Conservation (phyloP, 768 basidiomycete species). For the Mycena pura region DNA sequence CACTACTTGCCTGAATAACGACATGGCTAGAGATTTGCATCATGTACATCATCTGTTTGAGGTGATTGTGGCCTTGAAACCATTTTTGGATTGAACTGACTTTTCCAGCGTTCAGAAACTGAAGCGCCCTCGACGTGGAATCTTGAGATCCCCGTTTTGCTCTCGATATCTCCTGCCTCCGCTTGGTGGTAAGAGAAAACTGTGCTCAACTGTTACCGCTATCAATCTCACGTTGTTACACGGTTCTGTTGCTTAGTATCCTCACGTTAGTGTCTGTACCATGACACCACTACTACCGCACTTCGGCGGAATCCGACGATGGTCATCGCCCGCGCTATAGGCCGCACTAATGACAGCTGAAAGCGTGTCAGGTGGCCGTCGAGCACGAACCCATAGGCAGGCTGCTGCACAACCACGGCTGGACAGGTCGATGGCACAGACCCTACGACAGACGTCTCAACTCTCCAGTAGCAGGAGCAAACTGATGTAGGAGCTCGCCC, state of each 20-base stretch:
- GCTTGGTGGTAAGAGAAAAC: constrained; percentile 11
- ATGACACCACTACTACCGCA: not conserved
- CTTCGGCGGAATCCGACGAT: constrained; percentile 2
- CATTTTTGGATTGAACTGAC: not conserved
- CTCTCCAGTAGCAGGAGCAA: no score
- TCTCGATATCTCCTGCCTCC: constrained; percentile 13
- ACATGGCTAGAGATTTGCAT: not conserved
- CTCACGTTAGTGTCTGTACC: constrained; percentile 4
- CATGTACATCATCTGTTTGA: constrained; percentile 2
- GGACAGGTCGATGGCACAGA: no score
- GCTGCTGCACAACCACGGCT: not conserved
- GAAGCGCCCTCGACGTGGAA: constrained; percentile 2
- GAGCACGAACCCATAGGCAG: not conserved
- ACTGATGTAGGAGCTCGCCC: no score
- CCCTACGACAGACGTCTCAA: no score
- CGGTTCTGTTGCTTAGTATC: not conserved
- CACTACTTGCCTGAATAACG: not conserved
- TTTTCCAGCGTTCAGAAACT: not conserved
- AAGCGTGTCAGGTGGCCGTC: not conserved
- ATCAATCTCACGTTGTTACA: not conserved
- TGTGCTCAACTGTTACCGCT: not conserved
- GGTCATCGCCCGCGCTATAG: constrained; percentile 1
- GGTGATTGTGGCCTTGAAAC: not conserved
- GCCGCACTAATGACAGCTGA: no score
- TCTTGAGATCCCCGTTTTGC: not conserved